These are phyloP conservation scores for Plantago coronopus DNA, from an alignment of 305 asterid genomes.

Conservation along the genomic window DNA sequence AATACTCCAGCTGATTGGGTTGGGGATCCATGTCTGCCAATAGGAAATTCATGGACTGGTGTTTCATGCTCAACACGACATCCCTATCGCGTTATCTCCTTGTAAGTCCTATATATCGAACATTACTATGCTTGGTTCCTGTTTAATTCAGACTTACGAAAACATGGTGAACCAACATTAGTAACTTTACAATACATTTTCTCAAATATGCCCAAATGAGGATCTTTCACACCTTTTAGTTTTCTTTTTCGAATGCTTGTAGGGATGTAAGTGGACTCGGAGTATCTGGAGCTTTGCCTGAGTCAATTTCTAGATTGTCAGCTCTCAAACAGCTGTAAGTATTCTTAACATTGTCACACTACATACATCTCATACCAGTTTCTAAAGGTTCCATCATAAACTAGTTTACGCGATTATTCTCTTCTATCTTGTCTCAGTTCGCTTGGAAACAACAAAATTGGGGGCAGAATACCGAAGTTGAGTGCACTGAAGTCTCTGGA, in stretches of 20 bases:
- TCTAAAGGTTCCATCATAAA: background rate
- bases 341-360: background rate
- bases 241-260: constrained; percentile 23
- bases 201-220: background rate
- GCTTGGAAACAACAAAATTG: constrained; percentile 64
- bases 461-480: constrained; percentile 70
- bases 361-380: background rate
- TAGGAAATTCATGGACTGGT: constrained; percentile 66
- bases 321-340: constrained; percentile 69
- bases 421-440: constrained; percentile 40
- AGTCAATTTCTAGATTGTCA: constrained; percentile 47
- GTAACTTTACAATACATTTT: no score
- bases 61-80: constrained; percentile 41
- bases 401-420: constrained; percentile 5
- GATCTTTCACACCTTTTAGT: background rate
- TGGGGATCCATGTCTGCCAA: constrained; percentile 89
- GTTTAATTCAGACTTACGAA: background rate
- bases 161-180: no score
- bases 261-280: constrained; percentile 72
- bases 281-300: constrained; percentile 55
- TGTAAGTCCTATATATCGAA: constrained; percentile 43
- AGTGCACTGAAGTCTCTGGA: constrained; percentile 47
- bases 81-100: constrained; percentile 40
- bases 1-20: constrained; percentile 66
- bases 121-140: background rate